phyloP scores from a whole-genome alignment of 805 yeast species.

The Lipomyces chichibuensis region DNA sequence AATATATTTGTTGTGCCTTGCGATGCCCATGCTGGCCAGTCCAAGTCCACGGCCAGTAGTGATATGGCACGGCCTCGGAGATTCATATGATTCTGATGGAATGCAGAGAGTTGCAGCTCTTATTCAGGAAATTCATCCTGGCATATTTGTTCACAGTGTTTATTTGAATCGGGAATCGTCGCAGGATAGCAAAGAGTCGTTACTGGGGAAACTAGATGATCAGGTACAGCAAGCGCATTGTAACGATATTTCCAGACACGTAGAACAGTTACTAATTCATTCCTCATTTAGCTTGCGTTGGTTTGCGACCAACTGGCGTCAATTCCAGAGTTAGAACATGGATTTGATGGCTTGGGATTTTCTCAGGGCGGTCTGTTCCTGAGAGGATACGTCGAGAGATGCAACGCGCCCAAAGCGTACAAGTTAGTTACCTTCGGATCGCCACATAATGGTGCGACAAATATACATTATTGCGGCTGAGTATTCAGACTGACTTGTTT shows the following conservation, averaged over 20 bases:
- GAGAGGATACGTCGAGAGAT: slow-evolving; percentile 66
- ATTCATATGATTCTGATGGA: slow-evolving; percentile 64
- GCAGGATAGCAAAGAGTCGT: slow-evolving; percentile 57
- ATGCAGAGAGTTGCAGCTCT: slow-evolving; percentile 53
- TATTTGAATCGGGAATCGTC: slow-evolving; percentile 54
- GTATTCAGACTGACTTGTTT: not conserved
- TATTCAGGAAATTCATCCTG: slow-evolving; percentile 54
- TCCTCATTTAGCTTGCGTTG: slow-evolving; percentile 43
- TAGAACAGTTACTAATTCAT: not conserved
- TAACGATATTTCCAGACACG: not conserved
- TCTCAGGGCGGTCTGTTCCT: slow-evolving; percentile 84
- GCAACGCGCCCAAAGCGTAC: slow-evolving; percentile 51
- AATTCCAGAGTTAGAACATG: slow-evolving; percentile 53
- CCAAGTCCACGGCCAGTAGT: slow-evolving; percentile 54
- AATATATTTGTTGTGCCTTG: not conserved
- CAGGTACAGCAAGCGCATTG: slow-evolving; percentile 42
- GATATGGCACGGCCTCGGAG: slow-evolving; percentile 87
- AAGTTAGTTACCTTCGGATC: slow-evolving; percentile 75
- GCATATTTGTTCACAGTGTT: slow-evolving; percentile 57
- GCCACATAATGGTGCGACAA: slow-evolving; percentile 69
- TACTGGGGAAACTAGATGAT: slow-evolving; percentile 61
- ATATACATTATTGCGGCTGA: not conserved
- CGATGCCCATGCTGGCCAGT: slow-evolving; percentile 5
- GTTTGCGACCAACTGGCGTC: slow-evolving; percentile 59
- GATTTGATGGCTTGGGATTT: slow-evolving; percentile 76